Evolutionary conservation across 2,329 filamentous ascomycete species (phyloP).

Genomic region (Drechmeria coniospora): DNA sequence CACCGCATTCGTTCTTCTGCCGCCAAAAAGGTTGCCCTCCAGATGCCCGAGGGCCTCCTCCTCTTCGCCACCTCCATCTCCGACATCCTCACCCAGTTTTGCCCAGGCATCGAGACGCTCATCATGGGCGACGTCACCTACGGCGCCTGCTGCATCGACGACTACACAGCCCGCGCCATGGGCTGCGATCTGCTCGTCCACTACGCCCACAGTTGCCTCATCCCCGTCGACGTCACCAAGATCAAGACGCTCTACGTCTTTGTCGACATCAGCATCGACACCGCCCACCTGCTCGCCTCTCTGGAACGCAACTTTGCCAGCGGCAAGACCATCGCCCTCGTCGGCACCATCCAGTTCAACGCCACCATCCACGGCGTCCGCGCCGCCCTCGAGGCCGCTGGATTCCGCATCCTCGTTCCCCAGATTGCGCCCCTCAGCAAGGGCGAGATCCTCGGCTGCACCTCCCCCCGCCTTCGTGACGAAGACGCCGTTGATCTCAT

Average conservation of each 20-base stretch:
- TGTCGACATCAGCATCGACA: conserved; percentile 94
- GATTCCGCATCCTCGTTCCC: conserved; percentile 73
- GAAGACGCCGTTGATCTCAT: conserved; percentile 56
- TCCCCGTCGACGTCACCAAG: conserved; percentile 89
- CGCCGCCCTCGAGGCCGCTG: conserved; percentile 62
- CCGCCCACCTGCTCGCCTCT: conserved; percentile 69
- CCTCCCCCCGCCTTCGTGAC: conserved; percentile 56
- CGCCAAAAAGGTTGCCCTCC: conserved; percentile 76
- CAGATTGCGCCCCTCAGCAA: conserved; percentile 88
- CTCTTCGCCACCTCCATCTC: conserved; percentile 96
- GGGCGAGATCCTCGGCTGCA: conserved; percentile 95
- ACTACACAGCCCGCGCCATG: conserved; percentile 87
- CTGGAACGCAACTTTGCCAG: conserved; percentile 75
- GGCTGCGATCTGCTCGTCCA: conserved; percentile 91
- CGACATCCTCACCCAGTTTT: conserved; percentile 90
- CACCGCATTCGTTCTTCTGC: conserved; percentile 73
- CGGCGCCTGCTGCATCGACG: conserved; percentile 95
- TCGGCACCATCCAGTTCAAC: conserved; percentile 98
- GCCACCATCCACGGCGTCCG: conserved; percentile 82
- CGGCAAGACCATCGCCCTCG: conserved; percentile 78
- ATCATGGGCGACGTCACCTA: conserved; percentile 99
- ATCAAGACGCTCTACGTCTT: conserved; percentile 98
- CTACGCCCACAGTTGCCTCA: conserved; percentile 92
- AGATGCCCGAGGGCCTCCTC: conserved; percentile 90
- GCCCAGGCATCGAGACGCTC: conserved; percentile 74